Conservation (phyloP, 1,284 basidiomycete species). For the Papiliotrema fonsecae region DNA sequence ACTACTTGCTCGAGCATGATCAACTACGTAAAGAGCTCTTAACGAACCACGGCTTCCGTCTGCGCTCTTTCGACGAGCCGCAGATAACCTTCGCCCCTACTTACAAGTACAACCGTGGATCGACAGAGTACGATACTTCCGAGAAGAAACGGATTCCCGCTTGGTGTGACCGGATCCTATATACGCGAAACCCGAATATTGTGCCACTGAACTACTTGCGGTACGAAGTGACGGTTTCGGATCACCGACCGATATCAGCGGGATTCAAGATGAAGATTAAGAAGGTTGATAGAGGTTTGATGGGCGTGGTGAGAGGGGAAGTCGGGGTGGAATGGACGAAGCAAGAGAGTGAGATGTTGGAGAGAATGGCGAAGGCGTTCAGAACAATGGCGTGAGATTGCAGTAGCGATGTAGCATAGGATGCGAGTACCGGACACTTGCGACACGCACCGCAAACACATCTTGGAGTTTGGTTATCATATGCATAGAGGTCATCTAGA, state of each 20-base stretch:
- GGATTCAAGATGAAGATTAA: constrained; percentile 70
- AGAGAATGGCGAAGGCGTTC: constrained; percentile 48
- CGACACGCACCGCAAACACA: no score
- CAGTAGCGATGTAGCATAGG: background rate
- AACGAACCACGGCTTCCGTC: constrained; percentile 74
- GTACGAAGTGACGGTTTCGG: constrained; percentile 77
- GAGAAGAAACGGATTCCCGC: constrained; percentile 85
- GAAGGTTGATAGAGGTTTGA: constrained; percentile 58
- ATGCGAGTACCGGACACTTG: background rate
- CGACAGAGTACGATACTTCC: constrained; percentile 75
- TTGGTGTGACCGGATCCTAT: constrained; percentile 90
- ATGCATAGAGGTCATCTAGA: background rate
- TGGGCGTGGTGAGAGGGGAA: constrained; percentile 56
- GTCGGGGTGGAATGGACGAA: constrained; percentile 59
- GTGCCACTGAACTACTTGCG: constrained; percentile 63
- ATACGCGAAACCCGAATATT: constrained; percentile 62
- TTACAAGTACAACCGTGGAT: constrained; percentile 87
- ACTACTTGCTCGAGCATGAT: constrained; percentile 68
- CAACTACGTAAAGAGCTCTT: constrained; percentile 86
- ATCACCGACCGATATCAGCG: constrained; percentile 82
- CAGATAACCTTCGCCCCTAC: constrained; percentile 79
- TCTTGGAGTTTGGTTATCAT: background rate
- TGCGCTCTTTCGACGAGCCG: constrained; percentile 78
- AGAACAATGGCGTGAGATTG: constrained; percentile 11
- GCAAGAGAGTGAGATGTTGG: constrained; percentile 57